These are phyloP conservation scores for Colletotrichum viniferum DNA, from an alignment of 2,329 filamentous ascomycete genomes.

Conservation along the genomic window DNA sequence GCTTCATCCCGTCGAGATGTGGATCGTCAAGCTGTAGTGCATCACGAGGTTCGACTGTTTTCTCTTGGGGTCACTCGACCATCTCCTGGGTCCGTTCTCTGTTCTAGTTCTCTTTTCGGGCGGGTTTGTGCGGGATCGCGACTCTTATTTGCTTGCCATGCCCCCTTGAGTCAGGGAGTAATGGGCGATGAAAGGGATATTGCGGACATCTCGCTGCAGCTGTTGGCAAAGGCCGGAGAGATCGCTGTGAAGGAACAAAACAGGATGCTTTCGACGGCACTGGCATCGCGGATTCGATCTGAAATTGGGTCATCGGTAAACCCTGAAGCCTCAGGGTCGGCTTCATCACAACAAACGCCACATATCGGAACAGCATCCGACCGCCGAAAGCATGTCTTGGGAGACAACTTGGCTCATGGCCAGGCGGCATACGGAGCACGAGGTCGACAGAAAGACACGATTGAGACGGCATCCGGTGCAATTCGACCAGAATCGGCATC, in stretches of 20 bases:
- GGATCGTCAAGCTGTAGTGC: neutral
- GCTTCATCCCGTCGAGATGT: neutral
- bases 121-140: neutral
- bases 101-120: neutral
- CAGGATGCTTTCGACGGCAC: neutral
- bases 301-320: neutral
- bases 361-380: neutral
- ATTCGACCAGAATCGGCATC: neutral
- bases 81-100: neutral
- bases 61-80: neutral
- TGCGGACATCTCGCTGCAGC: neutral
- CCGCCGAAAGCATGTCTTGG: neutral
- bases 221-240: neutral
- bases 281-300: neutral
- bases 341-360: neutral
- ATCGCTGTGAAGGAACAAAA: neutral
- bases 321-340: neutral
- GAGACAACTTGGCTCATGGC: neutral
- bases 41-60: neutral
- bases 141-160: neutral
- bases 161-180: neutral
- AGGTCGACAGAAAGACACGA: neutral
- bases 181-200: conserved; percentile 11
- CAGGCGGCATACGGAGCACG: neutral
- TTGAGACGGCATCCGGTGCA: neutral